Evolutionary conservation across 371 early-diverging fungal species (phyloP), one percentile per base, ranked within the genome.

Genomic region (Rhizopus microsporus): DNA sequence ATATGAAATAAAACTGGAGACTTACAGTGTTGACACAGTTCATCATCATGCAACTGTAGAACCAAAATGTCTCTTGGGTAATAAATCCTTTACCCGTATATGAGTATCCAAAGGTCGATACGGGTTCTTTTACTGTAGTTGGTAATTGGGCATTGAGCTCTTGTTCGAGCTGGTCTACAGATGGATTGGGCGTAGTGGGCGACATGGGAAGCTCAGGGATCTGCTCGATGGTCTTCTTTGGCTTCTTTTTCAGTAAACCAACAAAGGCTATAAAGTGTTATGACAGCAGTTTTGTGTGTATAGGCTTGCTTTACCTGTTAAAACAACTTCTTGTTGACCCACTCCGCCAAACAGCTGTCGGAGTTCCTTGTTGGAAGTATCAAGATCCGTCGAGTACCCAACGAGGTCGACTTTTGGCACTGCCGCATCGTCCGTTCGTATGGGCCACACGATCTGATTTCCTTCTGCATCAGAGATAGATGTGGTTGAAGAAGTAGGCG

Each of bases 21-120:
- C 68, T 38, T 69, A 75, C 74, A 7, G 77, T 61, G 30, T 71
- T 62, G 7, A 74, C 66, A 30, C 71, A 77, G 4, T 69, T 60
- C 50, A 69, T 62, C 56, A 72, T 38, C 1, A 74, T 59, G 31
- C 69, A 71, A 34, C 75, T 74, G 46, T 75, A 73, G 37, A 78
- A 75, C 74, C 75, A 78, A 29, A 78, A 62, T 6, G 62, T 68
- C 2, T 71, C 64, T 44, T 75, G 74, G 0, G 75, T 75, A 12
- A 78, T 46, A 23, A 68, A 78, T 0, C 62, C 68, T 38, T 71
- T 69, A 0, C 78, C 78, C 16, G 69, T 62, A 43, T 78, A 78
- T 3, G 71, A 68, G 49, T 66, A 65, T 3, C 74, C 79, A 43
- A 64, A 69, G 5, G 57, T 56, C 0, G 75, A 75, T 6, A 59